These are phyloP conservation scores for Candida orba DNA, from an alignment of 805 yeast genomes.

Conservation along the genomic window DNA sequence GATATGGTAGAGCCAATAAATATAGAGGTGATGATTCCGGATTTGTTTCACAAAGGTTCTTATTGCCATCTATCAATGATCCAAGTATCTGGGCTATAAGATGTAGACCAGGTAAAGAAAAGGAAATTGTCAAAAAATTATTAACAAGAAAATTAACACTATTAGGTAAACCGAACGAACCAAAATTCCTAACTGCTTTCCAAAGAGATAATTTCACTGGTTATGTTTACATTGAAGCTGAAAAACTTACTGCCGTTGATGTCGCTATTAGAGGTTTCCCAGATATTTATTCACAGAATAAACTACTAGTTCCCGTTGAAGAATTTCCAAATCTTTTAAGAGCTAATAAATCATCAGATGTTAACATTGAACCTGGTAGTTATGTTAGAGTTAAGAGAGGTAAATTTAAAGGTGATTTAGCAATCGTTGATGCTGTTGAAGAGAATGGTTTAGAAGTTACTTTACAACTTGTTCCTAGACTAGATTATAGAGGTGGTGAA, in stretches of 20 bases:
- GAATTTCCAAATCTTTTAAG: conserved; percentile 91
- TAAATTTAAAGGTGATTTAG: conserved; percentile 86
- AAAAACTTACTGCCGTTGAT: conserved; percentile 85
- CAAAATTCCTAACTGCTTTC: conserved; percentile 82
- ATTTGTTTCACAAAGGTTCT: conserved; percentile 84
- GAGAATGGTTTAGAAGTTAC: conserved; percentile 96
- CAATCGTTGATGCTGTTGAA: conserved; percentile 84
- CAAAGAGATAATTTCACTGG: conserved; percentile 93
- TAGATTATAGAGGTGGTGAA: conserved; percentile 75
- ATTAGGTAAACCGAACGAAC: conserved; percentile 66
- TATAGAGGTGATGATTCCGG: conserved; percentile 79
- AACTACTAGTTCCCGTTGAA: conserved; percentile 86
- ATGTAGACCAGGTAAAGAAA: conserved; percentile 89
- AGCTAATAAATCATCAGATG: conserved; percentile 82
- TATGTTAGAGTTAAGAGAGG: conserved; percentile 90
- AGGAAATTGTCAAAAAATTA: conserved; percentile 78
- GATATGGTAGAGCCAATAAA: conserved; percentile 82
- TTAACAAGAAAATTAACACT: conserved; percentile 77
- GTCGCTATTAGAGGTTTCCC: conserved; percentile 85
- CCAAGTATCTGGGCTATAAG: conserved; percentile 95
- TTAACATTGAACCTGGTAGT: conserved; percentile 83
- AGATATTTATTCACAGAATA: conserved; percentile 67
- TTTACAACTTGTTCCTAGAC: conserved; percentile 84
- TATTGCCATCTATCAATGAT: conserved; percentile 92
- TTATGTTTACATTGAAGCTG: conserved; percentile 89